Conservation (phyloP, 495 filamentous ascomycete genomes). For the Parathielavia appendiculata region DNA sequence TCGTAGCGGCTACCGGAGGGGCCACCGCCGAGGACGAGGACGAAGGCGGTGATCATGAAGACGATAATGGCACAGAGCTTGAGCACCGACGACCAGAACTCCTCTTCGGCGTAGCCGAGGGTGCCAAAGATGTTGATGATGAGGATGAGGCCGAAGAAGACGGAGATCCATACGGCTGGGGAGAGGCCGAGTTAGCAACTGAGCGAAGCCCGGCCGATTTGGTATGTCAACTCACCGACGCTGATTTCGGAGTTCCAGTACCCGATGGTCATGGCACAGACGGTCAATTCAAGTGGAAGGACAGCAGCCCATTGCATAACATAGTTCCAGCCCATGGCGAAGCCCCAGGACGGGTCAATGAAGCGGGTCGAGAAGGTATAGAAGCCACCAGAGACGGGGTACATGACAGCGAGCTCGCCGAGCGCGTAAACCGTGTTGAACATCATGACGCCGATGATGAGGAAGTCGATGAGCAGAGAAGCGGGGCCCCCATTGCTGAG, state of each 20-base stretch:
- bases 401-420: constrained; percentile 69
- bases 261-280: constrained; percentile 49
- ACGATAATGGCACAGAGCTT: constrained; percentile 58
- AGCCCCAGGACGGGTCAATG: constrained; percentile 73
- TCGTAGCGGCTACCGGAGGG: constrained; percentile 44
- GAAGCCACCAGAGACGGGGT: constrained; percentile 57
- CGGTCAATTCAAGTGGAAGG: constrained; percentile 52
- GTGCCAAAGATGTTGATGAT: constrained; percentile 69
- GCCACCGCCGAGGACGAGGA: constrained; percentile 63
- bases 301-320: constrained; percentile 59
- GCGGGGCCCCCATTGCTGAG: constrained; percentile 44
- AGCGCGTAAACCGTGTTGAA: constrained; percentile 62
- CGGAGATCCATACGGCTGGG: constrained; percentile 57
- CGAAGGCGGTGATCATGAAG: constrained; percentile 51
- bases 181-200: neutral
- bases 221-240: constrained; percentile 41
- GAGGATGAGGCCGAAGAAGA: constrained; percentile 50
- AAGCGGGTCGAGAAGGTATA: constrained; percentile 67
- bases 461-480: constrained; percentile 50
- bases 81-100: constrained; percentile 49
- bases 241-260: constrained; percentile 52
- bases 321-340: constrained; percentile 84
- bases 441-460: constrained; percentile 52
- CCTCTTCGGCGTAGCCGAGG: constrained; percentile 67
- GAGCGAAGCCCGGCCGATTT: neutral